phyloP scores from a whole-genome alignment of 306 rosid genomes.

The Neltuma alba region DNA sequence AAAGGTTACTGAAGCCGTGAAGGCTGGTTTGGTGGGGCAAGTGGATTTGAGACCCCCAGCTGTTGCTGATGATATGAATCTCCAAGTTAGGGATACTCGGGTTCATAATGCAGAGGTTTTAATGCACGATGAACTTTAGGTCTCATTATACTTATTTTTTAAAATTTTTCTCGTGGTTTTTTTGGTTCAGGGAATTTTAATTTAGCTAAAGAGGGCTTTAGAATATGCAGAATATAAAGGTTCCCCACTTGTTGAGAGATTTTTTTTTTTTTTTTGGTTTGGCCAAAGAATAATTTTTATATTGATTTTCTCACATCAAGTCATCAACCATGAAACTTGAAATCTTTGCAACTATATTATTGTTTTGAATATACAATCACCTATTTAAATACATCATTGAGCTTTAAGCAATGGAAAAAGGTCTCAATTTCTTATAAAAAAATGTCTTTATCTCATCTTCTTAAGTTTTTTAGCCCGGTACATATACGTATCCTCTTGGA shows the following conservation, averaged over 20 bases:
- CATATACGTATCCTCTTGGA: too few relatives aligned
- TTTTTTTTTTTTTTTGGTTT: too few relatives aligned
- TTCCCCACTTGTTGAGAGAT: not conserved
- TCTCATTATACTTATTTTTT: not conserved
- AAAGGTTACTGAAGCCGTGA: constrained; percentile 76
- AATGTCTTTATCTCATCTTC: too few relatives aligned
- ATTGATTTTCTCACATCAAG: not conserved
- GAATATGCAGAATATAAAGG: not conserved
- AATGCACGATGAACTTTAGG: constrained; percentile 68
- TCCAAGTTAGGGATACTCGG: constrained; percentile 46
- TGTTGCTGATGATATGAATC: constrained; percentile 53
- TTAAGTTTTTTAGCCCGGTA: too few relatives aligned
- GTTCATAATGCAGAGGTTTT: constrained; percentile 41
- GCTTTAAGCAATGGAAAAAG: too few relatives aligned
- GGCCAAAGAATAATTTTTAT: not conserved
- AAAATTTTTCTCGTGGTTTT: not conserved
- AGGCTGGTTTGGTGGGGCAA: constrained; percentile 72
- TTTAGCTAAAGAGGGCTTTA: not conserved
- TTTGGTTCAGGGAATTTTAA: not conserved
- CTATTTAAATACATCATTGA: too few relatives aligned
- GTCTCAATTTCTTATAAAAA: too few relatives aligned
- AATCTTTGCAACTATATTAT: too few relatives aligned
- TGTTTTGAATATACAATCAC: too few relatives aligned
- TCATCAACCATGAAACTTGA: too few relatives aligned
- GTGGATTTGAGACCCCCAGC: constrained; percentile 54